Evolutionary conservation across 148 eudicot species (phyloP).

Genomic region (Amaranthus hypochondriacus): DNA sequence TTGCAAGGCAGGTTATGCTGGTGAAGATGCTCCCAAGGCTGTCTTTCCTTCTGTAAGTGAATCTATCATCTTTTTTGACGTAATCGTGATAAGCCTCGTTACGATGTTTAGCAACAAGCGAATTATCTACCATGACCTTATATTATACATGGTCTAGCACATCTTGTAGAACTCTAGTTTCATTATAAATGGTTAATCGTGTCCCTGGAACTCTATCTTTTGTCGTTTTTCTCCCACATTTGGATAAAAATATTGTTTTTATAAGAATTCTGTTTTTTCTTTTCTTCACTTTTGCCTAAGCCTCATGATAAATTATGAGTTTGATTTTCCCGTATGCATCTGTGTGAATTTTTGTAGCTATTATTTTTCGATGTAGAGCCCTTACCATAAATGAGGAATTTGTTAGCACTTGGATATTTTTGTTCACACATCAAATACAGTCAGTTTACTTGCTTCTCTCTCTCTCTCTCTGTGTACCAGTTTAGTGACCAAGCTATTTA

Average conservation of each 20-base stretch:
- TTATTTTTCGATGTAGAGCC: neutral
- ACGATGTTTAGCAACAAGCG: too few relatives aligned
- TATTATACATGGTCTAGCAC: too few relatives aligned
- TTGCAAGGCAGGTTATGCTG: slow-evolving; percentile 97
- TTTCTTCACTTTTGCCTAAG: neutral
- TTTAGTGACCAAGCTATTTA: neutral
- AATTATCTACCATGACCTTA: too few relatives aligned
- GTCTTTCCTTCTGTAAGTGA: slow-evolving; percentile 82
- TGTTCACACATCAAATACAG: neutral
- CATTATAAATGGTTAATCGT: too few relatives aligned
- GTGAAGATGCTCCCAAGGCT: slow-evolving; percentile 99
- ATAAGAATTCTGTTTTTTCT: too few relatives aligned
- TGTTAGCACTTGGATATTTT: neutral
- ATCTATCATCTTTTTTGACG: neutral
- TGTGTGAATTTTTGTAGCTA: neutral
- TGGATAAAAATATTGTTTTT: too few relatives aligned
- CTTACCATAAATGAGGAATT: neutral
- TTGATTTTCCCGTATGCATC: neutral
- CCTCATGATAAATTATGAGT: neutral
- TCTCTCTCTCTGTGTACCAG: neutral
- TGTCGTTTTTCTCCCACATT: too few relatives aligned
- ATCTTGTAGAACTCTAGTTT: too few relatives aligned
- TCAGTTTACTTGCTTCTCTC: neutral
- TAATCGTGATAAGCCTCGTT: too few relatives aligned
- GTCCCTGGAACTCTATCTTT: too few relatives aligned